Conservation (phyloP, 306 rosid species). For the Leucaena leucocephala region DNA sequence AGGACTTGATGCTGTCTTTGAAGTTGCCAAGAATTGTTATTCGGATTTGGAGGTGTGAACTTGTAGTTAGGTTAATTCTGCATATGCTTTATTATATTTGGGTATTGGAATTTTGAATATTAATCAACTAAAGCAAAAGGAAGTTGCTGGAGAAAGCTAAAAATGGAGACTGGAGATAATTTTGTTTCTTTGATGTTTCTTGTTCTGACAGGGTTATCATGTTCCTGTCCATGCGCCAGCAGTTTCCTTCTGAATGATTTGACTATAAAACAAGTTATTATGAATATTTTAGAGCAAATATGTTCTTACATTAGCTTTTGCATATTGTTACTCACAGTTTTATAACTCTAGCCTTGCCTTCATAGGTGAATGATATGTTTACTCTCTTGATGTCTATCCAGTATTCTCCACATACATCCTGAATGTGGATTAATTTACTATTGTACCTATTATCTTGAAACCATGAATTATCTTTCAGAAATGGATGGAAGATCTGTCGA, state of each 20-base stretch:
- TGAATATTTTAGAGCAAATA: not conserved
- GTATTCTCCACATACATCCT: slow-evolving; percentile 4
- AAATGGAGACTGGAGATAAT: slow-evolving; percentile 1
- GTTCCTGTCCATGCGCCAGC: slow-evolving; percentile 8
- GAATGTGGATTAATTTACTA: slow-evolving; percentile 8
- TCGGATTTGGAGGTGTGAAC: slow-evolving; percentile 96
- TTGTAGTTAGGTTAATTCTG: slow-evolving; percentile 63
- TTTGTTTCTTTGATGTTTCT: slow-evolving; percentile 19
- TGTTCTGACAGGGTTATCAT: slow-evolving; percentile 32
- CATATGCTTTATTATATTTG: slow-evolving; percentile 22
- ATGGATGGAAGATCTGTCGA: slow-evolving; percentile 46
- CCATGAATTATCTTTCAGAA: slow-evolving; percentile 52
- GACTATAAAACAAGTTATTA: not conserved
- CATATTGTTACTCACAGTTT: not conserved
- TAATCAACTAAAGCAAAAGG: slow-evolving; percentile 21
- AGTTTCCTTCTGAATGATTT: slow-evolving; percentile 28
- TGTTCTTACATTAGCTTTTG: not conserved
- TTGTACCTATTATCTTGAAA: slow-evolving; percentile 13
- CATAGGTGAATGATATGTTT: not conserved
- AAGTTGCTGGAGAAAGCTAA: slow-evolving; percentile 11
- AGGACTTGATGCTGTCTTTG: slow-evolving; percentile 94
- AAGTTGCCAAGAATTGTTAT: slow-evolving; percentile 79
- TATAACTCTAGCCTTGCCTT: slow-evolving; percentile 7
- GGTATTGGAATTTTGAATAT: slow-evolving; percentile 1
- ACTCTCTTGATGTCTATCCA: slow-evolving; percentile 4